Percentiles rank a stretch among this genome's conserved stretches.
Evolutionary conservation across 2,329 filamentous ascomycete genomes (phyloP).

Genomic region (Fusarium austroafricanum): DNA sequence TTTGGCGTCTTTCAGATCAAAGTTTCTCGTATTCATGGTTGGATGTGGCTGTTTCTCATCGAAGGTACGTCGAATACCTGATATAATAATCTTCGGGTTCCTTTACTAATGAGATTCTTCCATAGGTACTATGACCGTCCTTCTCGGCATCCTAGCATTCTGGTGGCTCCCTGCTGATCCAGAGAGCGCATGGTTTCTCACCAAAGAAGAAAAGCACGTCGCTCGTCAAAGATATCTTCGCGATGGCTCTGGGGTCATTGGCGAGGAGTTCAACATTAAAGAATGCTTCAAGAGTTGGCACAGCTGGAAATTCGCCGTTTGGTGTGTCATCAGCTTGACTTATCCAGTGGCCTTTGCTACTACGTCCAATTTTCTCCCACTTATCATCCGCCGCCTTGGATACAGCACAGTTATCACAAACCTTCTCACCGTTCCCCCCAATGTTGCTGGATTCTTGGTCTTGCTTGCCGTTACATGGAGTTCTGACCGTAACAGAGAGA

Average conservation of each 20-base stretch:
- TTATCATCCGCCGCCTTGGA: slow-evolving; percentile 1
- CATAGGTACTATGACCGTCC: background rate
- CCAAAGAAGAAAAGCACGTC: slow-evolving; percentile 1
- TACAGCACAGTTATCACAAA: slow-evolving; percentile 5
- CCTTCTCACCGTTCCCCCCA: background rate
- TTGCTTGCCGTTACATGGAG: background rate
- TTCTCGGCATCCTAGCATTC: background rate
- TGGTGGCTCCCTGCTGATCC: slow-evolving; percentile 10
- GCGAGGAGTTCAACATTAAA: background rate
- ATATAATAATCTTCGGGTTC: accelerated
- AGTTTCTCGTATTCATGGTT: background rate
- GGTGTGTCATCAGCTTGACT: slow-evolving; percentile 5
- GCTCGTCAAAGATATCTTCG: background rate
- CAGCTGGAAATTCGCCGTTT: background rate
- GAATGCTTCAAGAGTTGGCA: slow-evolving; percentile 6
- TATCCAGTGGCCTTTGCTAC: slow-evolving; percentile 3
- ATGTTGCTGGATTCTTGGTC: slow-evolving; percentile 3
- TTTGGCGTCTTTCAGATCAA: slow-evolving; percentile 66
- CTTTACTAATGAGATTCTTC: accelerated
- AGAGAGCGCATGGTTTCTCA: slow-evolving; percentile 1
- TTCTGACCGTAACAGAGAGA: slow-evolving; percentile 1
- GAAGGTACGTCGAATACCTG: background rate
- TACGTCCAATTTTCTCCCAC: background rate
- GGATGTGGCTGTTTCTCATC: slow-evolving; percentile 11
- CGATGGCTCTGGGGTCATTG: background rate